phyloP scores from a whole-genome alignment of 1,284 basidiomycete species.

The Marasmius oreades region DNA sequence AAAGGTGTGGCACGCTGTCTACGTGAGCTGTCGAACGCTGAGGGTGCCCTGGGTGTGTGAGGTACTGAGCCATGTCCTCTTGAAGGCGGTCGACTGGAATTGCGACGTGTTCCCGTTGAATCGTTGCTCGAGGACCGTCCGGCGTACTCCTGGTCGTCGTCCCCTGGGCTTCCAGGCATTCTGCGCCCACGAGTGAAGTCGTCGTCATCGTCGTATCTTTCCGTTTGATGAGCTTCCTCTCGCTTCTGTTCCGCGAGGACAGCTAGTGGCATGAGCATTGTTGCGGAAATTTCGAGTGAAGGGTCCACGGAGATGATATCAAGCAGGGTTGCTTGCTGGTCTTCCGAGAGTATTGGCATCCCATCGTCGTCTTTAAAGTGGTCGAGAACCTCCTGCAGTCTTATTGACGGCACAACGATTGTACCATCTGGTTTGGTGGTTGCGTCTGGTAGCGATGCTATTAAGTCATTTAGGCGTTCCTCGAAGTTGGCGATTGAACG shows the following conservation, averaged over 20 bases:
- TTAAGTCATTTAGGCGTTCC: neutral
- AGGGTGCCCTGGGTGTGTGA: slow-evolving; percentile 9
- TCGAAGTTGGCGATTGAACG: neutral
- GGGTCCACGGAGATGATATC: neutral
- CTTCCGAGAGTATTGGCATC: neutral
- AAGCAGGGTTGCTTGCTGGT: neutral
- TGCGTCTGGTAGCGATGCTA: neutral
- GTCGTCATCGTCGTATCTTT: neutral
- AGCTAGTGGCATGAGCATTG: neutral
- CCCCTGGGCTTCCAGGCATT: neutral
- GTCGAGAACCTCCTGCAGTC: neutral
- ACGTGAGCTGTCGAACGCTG: slow-evolving; percentile 10
- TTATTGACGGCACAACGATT: neutral
- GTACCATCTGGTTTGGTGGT: neutral
- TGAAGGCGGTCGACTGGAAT: slow-evolving; percentile 12
- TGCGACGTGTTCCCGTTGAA: slow-evolving; percentile 8
- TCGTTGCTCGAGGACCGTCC: slow-evolving; percentile 2
- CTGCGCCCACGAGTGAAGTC: neutral
- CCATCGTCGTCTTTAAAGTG: neutral
- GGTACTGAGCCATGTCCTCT: slow-evolving; percentile 5
- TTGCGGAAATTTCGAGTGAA: neutral
- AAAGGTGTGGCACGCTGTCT: slow-evolving; percentile 12
- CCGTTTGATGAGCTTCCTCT: neutral
- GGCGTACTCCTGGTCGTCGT: slow-evolving; percentile 2
- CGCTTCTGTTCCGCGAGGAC: neutral